A percentile compares a stretch with the other conserved stretches of the same genome.
These are phyloP conservation scores for Trichomonas gallinae DNA, from an alignment of 208 protist genomes.

Conservation along the genomic window DNA sequence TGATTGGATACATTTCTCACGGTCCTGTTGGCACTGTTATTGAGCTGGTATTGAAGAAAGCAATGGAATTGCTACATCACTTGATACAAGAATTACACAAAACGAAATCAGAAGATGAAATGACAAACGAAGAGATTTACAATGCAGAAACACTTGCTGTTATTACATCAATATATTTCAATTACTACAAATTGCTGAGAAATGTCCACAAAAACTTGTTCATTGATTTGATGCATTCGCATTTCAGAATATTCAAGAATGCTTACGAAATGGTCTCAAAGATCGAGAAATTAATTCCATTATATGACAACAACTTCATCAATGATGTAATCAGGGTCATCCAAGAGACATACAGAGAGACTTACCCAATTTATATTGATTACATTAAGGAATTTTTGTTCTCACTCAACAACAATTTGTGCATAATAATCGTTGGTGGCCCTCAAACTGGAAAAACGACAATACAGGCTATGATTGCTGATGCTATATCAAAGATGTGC, in stretches of 20 bases:
- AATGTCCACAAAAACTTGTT: background rate
- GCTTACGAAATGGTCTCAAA: background rate
- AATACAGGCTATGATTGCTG: background rate
- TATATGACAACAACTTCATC: background rate
- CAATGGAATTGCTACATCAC: background rate
- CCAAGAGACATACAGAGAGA: background rate
- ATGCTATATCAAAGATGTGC: background rate
- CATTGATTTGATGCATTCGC: background rate
- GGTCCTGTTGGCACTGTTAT: background rate
- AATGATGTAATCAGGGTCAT: background rate
- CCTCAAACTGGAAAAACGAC: background rate
- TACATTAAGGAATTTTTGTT: background rate
- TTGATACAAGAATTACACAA: background rate
- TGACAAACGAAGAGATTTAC: background rate
- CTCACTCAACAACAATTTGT: background rate
- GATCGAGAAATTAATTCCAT: background rate
- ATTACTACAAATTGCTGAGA: background rate
- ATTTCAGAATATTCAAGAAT: background rate
- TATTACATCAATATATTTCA: background rate
- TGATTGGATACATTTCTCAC: background rate
- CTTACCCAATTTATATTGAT: background rate
- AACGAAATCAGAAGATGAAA: background rate
- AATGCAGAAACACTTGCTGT: background rate
- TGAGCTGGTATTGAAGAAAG: background rate
- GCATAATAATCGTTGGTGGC: background rate